Conservation (phyloP, 2,329 filamentous ascomycete genomes). For the Colletotrichum lentis region DNA sequence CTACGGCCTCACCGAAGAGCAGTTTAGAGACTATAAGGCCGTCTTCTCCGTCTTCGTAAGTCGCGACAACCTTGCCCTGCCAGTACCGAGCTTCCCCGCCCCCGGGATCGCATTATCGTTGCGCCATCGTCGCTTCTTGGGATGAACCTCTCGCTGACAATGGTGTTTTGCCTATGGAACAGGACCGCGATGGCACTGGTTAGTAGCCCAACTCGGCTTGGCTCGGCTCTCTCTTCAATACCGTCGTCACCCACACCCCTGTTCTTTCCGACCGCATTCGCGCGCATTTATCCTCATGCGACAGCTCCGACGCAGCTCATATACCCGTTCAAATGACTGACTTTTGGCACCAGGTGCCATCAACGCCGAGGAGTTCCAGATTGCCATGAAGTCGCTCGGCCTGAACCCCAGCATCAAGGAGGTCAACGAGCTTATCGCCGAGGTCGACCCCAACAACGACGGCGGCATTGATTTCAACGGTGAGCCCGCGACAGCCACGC, state of each 20-base stretch:
- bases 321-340: conserved; percentile 13
- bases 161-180: conserved; percentile 1
- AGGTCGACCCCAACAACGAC: conserved; percentile 39
- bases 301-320: not conserved
- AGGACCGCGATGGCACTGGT: conserved; percentile 40
- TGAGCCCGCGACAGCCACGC: not conserved
- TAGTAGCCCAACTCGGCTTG: conserved; percentile 14
- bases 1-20: conserved; percentile 37
- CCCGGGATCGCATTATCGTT: conserved; percentile 1
- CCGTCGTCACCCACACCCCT: not conserved
- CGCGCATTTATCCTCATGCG: not conserved
- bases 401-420: conserved; percentile 38
- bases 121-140: conserved; percentile 6
- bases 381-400: conserved; percentile 39
- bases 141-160: conserved; percentile 36
- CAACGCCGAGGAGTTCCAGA: conserved; percentile 38
- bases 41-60: conserved; percentile 39
- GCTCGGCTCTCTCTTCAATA: not conserved
- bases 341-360: conserved; percentile 32
- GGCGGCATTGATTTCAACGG: conserved; percentile 38
- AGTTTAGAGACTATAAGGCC: conserved; percentile 37
- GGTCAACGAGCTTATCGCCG: conserved; percentile 39
- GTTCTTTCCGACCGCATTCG: not conserved
- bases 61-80: conserved; percentile 18
- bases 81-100: not conserved